These are phyloP conservation scores for Fusarium falciforme DNA, from an alignment of 2,329 filamentous ascomycete genomes.

Conservation along the genomic window DNA sequence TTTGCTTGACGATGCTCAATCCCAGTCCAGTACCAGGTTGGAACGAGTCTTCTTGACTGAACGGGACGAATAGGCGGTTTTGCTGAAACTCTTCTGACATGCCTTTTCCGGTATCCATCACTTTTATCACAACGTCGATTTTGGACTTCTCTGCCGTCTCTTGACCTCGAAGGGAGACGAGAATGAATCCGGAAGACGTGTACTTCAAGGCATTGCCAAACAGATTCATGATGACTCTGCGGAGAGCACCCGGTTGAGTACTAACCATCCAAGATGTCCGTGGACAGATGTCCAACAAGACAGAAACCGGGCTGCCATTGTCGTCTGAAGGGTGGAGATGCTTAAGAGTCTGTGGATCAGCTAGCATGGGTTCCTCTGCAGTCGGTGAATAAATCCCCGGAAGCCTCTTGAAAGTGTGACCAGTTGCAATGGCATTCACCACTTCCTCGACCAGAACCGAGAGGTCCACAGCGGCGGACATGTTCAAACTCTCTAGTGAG, in stretches of 20 bases:
- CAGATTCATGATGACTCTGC: conserved; percentile 71
- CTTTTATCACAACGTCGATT: conserved; percentile 53
- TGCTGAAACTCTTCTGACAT: conserved; percentile 72
- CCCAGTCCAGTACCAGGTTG: conserved; percentile 72
- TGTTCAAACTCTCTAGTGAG: conserved; percentile 47
- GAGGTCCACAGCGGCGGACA: conserved; percentile 48
- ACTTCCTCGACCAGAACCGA: conserved; percentile 52
- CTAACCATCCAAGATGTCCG: conserved; percentile 62
- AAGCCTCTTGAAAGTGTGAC: conserved; percentile 50
- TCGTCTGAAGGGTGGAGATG: background rate
- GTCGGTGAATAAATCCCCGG: background rate
- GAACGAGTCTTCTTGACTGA: conserved; percentile 71
- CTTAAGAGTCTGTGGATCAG: background rate
- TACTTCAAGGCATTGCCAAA: conserved; percentile 74
- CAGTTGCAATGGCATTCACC: conserved; percentile 53
- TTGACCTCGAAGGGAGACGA: conserved; percentile 50
- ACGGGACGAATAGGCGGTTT: conserved; percentile 70
- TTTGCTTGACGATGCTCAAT: conserved; percentile 70
- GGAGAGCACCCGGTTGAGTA: conserved; percentile 62
- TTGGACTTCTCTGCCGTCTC: conserved; percentile 32
- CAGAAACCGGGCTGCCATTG: conserved; percentile 49
- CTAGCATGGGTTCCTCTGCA: background rate
- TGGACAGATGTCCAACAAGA: conserved; percentile 63
- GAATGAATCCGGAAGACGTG: conserved; percentile 63
- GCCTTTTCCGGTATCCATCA: conserved; percentile 73